Percentiles rank a stretch among this genome's conserved stretches.
Conservation (phyloP, 108 stramenopile genomes). For the Ochromonas danica region DNA sequence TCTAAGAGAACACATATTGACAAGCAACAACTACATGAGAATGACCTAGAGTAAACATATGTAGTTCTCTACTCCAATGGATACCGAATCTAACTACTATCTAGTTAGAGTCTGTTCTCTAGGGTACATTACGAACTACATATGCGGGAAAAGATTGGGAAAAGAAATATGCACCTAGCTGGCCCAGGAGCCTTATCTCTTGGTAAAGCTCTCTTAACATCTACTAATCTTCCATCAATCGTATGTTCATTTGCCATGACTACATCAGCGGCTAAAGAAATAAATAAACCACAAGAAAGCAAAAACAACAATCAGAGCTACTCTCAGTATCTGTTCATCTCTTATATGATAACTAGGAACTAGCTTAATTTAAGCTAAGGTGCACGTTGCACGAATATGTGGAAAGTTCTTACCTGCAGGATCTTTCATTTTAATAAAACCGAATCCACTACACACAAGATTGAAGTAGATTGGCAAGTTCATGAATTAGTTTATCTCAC, state of each 20-base stretch:
- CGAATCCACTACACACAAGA: slow-evolving; percentile 40
- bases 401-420: slow-evolving; percentile 41
- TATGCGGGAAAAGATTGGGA: no score
- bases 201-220: slow-evolving; percentile 60
- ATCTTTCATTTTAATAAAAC: slow-evolving; percentile 52
- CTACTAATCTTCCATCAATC: slow-evolving; percentile 58
- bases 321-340: not conserved
- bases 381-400: not conserved
- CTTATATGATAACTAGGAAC: slow-evolving; percentile 3
- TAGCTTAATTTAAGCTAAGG: no score
- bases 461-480: not conserved
- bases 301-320: not conserved
- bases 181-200: slow-evolving; percentile 54
- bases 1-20: slow-evolving; percentile 16
- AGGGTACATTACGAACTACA: no score
- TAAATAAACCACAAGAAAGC: not conserved
- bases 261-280: slow-evolving; percentile 30
- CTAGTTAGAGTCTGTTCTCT: no score
- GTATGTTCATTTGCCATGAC: slow-evolving; percentile 54
- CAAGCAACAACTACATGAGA: not conserved
- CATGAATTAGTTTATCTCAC: not conserved
- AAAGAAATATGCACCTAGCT: slow-evolving; percentile 28
- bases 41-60: not conserved
- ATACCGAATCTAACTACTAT: no score
- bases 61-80: not conserved